Percentiles rank a stretch among this genome's conserved stretches.
phyloP scores from a whole-genome alignment of 1,139 yeast species.

The Taiozyma onychis region DNA sequence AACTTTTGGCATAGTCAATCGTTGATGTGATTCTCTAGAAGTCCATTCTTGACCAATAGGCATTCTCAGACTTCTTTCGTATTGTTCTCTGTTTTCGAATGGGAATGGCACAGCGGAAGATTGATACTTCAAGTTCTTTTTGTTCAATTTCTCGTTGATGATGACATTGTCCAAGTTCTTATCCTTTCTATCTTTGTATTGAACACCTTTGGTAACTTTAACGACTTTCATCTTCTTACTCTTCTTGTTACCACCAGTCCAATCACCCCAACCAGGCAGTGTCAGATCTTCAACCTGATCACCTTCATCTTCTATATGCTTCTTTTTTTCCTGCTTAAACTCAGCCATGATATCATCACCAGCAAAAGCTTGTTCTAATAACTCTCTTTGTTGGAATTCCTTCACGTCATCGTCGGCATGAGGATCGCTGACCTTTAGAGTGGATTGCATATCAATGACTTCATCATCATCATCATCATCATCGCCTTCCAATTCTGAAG shows the following conservation, averaged over 20 bases:
- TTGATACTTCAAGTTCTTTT: conserved; percentile 79
- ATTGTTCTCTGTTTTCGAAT: conserved; percentile 87
- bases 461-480: conserved; percentile 24
- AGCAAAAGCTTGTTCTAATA: conserved; percentile 90
- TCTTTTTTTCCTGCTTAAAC: conserved; percentile 67
- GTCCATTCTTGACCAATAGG: conserved; percentile 99
- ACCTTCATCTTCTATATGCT: conserved; percentile 70
- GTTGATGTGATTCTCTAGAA: conserved; percentile 80
- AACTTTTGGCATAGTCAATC: conserved; percentile 82
- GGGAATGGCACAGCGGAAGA: conserved; percentile 91
- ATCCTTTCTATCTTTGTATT: conserved; percentile 70
- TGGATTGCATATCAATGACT: conserved; percentile 42
- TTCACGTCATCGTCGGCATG: conserved; percentile 33
- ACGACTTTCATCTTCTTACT: conserved; percentile 55
- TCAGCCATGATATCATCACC: conserved; percentile 87
- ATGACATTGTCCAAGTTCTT: conserved; percentile 74
- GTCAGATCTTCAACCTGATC: conserved; percentile 83
- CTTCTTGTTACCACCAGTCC: conserved; percentile 54
- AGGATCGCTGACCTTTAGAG: conserved; percentile 34
- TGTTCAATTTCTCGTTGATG: conserved; percentile 81
- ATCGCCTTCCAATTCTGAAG: conserved; percentile 22
- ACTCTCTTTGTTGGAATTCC: conserved; percentile 72
- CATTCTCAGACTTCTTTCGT: conserved; percentile 88
- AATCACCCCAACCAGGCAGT: conserved; percentile 93
- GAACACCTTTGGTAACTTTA: conserved; percentile 64